A percentile compares a stretch with the other conserved stretches of the same genome.
phyloP scores from a whole-genome alignment of 495 filamentous ascomycete species.

The Hyaloscypha bicolor region DNA sequence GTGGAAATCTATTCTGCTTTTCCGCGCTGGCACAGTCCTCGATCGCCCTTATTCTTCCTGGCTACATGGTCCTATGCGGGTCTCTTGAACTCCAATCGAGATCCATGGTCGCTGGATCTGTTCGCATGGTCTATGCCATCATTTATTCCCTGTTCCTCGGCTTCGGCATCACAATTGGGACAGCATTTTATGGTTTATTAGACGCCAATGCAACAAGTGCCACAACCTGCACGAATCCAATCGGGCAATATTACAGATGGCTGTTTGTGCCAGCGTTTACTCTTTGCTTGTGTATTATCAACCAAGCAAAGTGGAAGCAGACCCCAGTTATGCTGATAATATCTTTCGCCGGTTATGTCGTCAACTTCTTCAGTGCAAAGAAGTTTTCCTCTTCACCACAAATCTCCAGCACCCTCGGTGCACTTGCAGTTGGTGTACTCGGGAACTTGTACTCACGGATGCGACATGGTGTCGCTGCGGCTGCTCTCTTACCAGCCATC shows the following conservation, averaged over 20 bases:
- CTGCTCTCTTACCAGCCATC: conserved; percentile 88
- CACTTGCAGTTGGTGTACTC: conserved; percentile 81
- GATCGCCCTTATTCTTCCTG: conserved; percentile 91
- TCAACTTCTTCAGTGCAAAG: conserved; percentile 76
- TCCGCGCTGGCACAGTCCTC: conserved; percentile 87
- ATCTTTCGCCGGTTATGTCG: conserved; percentile 81
- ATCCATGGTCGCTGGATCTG: conserved; percentile 84
- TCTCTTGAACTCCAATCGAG: conserved; percentile 86
- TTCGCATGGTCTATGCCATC: conserved; percentile 94
- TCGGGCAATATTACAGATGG: conserved; percentile 64
- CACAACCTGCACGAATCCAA: conserved; percentile 70
- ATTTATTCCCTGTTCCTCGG: conserved; percentile 95
- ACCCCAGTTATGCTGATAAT: conserved; percentile 85
- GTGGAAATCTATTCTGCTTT: conserved; percentile 82
- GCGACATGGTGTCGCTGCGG: conserved; percentile 83
- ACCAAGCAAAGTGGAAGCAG: conserved; percentile 89
- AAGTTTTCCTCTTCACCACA: conserved; percentile 78
- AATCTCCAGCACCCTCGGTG: conserved; percentile 81
- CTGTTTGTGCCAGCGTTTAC: conserved; percentile 83
- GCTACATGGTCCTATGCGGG: conserved; percentile 81
- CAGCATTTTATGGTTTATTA: conserved; percentile 83
- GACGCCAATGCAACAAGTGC: conserved; percentile 72
- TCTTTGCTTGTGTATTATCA: conserved; percentile 79
- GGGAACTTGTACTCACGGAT: conserved; percentile 87
- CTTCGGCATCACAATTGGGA: conserved; percentile 96